Base-by-base conservation (phyloP, 257 asterid species). In the Fraxinus pennsylvanica region DNA sequence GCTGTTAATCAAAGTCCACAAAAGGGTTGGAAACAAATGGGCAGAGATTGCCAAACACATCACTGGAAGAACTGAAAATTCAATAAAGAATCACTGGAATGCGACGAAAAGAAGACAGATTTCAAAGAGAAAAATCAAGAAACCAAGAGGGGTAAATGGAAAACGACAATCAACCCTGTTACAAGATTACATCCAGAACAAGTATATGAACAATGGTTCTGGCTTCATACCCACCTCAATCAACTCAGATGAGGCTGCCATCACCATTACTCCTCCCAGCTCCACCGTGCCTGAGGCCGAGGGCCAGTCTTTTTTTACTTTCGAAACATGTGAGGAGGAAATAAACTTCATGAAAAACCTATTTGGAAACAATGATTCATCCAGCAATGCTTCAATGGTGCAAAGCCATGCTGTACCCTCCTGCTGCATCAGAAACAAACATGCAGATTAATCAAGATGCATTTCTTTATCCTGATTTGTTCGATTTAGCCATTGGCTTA, bases 31-130 rank as follows among this genome's bases (percentile, higher is more conserved):
- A n/a, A n/a, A n/a, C n/a, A n/a, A n/a, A 79, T 93, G 98, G 97
- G 91, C 95, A 0, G 92, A 86, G 72, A 93, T 93, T 14, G 95
- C 97, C 1, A 92, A 87, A 45, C 66, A 63, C 8, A 85, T 92
- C 69, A 91, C 91, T 0, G 96, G 91, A n/a, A 84, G 98, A 79
- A 89, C 93, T 21, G 95, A 93, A 83, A 94, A 94, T 32, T 83
- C 96, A 5, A 91, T 94, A 6, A 94, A 94, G 78, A 94, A 92
- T 45, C 97, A 91, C 19, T 94, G 98, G 96, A 89, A 92, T 85
- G 90, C 95, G 22, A 88, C 91, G 4, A 87, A 84, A 38, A 86
- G 96, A 63, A 92, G 84, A 74, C 92, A 84, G 68, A 75, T 76
- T 67, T 81, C 97, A 0, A 86, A 78, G 76, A 85, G 83, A 65